A percentile compares a stretch with the other conserved stretches of the same genome.
phyloP scores from a whole-genome alignment of 129 eudicot genomes.

The Arctium lappa region DNA sequence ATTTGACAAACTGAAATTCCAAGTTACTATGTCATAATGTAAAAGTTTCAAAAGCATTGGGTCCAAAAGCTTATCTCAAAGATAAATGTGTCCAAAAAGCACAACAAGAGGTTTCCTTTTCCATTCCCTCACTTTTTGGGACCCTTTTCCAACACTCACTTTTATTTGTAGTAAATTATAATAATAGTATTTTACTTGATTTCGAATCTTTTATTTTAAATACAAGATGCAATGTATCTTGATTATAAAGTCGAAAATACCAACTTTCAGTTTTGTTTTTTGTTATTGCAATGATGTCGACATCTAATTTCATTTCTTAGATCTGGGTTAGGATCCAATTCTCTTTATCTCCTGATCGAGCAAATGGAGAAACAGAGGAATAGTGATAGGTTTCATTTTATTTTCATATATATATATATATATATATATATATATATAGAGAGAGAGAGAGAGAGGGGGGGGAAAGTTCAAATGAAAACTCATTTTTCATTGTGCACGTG shows the following conservation, averaged over 20 bases:
- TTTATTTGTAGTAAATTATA: background rate
- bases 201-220: background rate
- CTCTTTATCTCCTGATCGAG: too few species aligned
- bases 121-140: slow-evolving; percentile 1
- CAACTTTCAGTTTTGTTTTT: background rate
- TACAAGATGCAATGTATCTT: background rate
- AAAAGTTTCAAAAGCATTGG: slow-evolving; percentile 5
- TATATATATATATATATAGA: too few species aligned
- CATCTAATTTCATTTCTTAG: background rate
- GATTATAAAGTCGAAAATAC: background rate
- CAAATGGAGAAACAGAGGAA: background rate
- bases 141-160: slow-evolving; percentile 12
- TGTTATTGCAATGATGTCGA: background rate
- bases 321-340: background rate
- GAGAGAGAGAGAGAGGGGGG: too few species aligned
- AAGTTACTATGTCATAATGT: slow-evolving; percentile 16
- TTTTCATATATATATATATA: too few species aligned
- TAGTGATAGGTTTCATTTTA: background rate
- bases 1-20: background rate
- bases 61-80: slow-evolving; percentile 11
- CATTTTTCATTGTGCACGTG: too few species aligned
- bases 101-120: background rate
- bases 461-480: too few species aligned
- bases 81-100: slow-evolving; percentile 25
- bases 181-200: background rate